Base-by-base conservation (phyloP, 768 basidiomycete species). In the Mrakia frigida region DNA sequence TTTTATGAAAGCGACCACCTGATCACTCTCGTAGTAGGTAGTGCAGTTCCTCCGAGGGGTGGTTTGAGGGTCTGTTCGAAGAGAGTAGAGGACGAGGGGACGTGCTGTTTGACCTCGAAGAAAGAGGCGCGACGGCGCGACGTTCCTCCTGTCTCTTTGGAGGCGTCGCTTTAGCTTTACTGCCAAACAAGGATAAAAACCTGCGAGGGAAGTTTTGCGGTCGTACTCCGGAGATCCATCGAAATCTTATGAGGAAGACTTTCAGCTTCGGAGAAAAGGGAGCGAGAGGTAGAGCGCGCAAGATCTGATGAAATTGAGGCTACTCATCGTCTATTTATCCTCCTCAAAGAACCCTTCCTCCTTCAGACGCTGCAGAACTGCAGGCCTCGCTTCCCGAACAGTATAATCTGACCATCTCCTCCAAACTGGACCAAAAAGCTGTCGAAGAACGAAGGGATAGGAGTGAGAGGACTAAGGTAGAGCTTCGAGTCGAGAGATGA, bases 351-450 rank as follows among this genome's bases (percentile, higher is more conserved):
- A 76, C 33, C 79, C 80, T 53, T 75, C 72, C 46, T 75, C 28
- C 69, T 72, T 67, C 50, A 82, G 67, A 43, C 78, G 74, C 56
- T 75, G 56, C 41, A 59, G 67, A 65, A 81, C 78, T 65, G 79
- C 78, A 25, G 68, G 70, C 18, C 75, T 59, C 33, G 80, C 78
- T 80, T 77, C 83, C 83, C 70, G 50, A 25, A 70, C 56, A 28
- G 50, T 73, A 67, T 70, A 71, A 52, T 78, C 79, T 18, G 77
- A 71, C 67, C 80, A 77, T 35, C 39, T 69, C 11, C 81, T 18
- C 81, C 81, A 82, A 1, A 82, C n/a, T 1, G 81, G 81, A 23
- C 80, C 52, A 0, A 67, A 80, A 16, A 82, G 52, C 81, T 82
- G 67, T 18, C 33, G 13, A 16, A 41, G n/a, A 46, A 25, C n/a